Evolutionary conservation across 176 grass and related monocot species (phyloP), one percentile per base, ranked within the genome.

Genomic region (Elaeis guineensis): DNA sequence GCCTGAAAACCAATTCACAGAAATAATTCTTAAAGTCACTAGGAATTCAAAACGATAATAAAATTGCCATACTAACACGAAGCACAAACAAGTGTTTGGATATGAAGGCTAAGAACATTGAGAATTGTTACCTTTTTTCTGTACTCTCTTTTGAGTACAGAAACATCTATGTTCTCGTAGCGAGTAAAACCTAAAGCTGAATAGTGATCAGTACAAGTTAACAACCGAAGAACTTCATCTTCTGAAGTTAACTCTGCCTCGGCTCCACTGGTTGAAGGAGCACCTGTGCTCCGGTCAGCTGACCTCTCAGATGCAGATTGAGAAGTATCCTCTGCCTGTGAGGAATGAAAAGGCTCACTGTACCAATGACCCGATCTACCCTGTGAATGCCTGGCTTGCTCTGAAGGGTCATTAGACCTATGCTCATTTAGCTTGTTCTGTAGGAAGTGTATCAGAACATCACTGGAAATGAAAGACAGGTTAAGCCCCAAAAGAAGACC

Each of bases 101-200:
- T 51, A 51, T 12, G 55, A 73, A 62, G 1, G 7, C 17, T 62
- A 55, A 16, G 21, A 49, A 26, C 25, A 51, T 5, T 63, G 15
- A 76, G 51, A 50, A 76, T 17, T 35, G 75, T 87, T 65, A 98
- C 93, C 93, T 92, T 98, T 85, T 92, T 98, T 83, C 80, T 92
- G 75, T 98, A 98, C 77, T 98, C 93, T 69, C 57, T 89, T 80
- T 98, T 98, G 64, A 98, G 87, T 57, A 78, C 77, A 58, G 87
- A 70, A 24, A 72, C 73, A 63, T 98, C 93, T 80, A 92, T 80
- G 66, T 78, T 77, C 63, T 85, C 88, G 21, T 85, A 87, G 50
- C 79, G 87, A 64, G 21, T 59, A 58, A 98, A 82, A 52, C 93
- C 87, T 85, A 90, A 85, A 72, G 80, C 93, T 14, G 84, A 92